These are phyloP conservation scores for Amanita thiersii DNA, from an alignment of 768 basidiomycete genomes.

Conservation along the genomic window DNA sequence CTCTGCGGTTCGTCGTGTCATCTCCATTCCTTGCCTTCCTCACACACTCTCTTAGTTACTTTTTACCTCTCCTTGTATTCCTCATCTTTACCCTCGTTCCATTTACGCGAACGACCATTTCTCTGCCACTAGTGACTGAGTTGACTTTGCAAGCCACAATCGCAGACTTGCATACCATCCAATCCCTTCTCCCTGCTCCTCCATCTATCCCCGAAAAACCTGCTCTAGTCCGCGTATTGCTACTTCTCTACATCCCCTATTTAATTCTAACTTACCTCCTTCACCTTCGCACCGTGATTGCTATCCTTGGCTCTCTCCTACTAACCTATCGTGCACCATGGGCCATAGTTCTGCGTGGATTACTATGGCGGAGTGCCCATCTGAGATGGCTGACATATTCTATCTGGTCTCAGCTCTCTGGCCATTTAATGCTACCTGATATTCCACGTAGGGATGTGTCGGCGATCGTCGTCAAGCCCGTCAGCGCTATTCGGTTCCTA, in stretches of 20 bases:
- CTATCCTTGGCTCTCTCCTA: conserved; percentile 46
- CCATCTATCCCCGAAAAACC: conserved; percentile 22
- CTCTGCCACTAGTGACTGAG: conserved; percentile 38
- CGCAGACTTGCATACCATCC: conserved; percentile 59
- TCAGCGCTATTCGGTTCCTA: conserved; percentile 58
- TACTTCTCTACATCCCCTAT: conserved; percentile 56
- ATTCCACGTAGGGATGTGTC: conserved; percentile 33
- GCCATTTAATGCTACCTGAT: conserved; percentile 27
- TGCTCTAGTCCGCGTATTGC: conserved; percentile 47
- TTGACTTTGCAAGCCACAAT: conserved; percentile 43
- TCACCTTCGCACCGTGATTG: conserved; percentile 53
- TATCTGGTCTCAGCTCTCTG: conserved; percentile 43
- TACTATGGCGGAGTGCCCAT: conserved; percentile 59
- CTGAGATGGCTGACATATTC: conserved; percentile 56
- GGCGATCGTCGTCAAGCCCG: conserved; percentile 21
- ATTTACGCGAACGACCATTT: conserved; percentile 13
- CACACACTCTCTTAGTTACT: conserved; percentile 1
- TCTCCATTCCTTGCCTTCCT: conserved; percentile 9
- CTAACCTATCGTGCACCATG: conserved; percentile 65
- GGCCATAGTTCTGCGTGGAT: conserved; percentile 43
- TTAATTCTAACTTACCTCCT: conserved; percentile 55
- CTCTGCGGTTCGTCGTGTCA: conserved; percentile 29
- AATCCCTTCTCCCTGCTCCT: conserved; percentile 43
- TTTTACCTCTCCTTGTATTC: conserved; percentile 54
- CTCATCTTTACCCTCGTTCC: conserved; percentile 23